phyloP scores from a whole-genome alignment of 208 protist genomes.

The Tritrichomonas musculus region DNA sequence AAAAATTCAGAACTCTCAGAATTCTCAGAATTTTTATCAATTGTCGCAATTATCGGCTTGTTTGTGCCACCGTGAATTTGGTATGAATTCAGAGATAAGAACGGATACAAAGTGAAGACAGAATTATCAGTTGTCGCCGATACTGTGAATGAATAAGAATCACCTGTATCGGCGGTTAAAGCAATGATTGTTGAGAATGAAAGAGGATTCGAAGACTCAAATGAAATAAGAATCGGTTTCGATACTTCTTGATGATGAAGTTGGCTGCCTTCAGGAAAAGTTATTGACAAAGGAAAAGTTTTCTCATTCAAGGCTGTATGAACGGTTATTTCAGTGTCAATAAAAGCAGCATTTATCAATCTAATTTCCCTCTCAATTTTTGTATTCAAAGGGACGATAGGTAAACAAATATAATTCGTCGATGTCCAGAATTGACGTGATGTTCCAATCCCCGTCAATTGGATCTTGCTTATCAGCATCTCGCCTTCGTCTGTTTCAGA shows the following conservation, averaged over 20 bases:
- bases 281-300: background rate
- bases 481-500: background rate
- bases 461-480: background rate
- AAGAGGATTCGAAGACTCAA: background rate
- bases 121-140: background rate
- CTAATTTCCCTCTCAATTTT: background rate
- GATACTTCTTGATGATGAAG: background rate
- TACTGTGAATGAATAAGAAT: constrained; percentile 16
- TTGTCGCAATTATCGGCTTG: background rate
- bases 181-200: constrained; percentile 25
- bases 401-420: background rate
- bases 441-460: background rate
- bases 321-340: background rate
- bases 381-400: background rate
- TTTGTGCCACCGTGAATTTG: background rate
- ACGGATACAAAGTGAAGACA: background rate
- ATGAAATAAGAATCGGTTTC: background rate
- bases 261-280: background rate
- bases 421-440: background rate
- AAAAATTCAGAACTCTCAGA: background rate
- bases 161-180: background rate
- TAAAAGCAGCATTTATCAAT: background rate
- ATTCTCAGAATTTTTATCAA: background rate
- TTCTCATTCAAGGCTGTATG: background rate
- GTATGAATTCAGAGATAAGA: background rate